Percentiles rank a stretch among this genome's conserved stretches.
Evolutionary conservation across 2,329 filamentous ascomycete species (phyloP).

Genomic region (Penicillium sp.): DNA sequence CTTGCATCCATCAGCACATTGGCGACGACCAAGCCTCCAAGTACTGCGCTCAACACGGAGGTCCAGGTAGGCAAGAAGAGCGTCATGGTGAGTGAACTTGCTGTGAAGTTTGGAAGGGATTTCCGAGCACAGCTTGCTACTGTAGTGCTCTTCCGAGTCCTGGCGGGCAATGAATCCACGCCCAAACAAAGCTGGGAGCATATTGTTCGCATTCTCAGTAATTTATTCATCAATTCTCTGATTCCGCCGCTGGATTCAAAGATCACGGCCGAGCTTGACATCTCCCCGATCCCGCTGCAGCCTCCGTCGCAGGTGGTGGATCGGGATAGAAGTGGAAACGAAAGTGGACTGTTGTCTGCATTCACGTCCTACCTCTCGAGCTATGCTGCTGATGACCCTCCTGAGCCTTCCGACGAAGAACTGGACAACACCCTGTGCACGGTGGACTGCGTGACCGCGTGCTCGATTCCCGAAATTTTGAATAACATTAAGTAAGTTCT

Average conservation of each 20-base stretch:
- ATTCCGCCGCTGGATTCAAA: conserved; percentile 74
- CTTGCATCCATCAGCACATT: conserved; percentile 88
- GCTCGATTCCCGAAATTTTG: conserved; percentile 78
- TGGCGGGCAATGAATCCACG: conserved; percentile 77
- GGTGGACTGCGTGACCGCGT: conserved; percentile 89
- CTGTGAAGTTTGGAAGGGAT: conserved; percentile 91
- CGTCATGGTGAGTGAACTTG: conserved; percentile 98
- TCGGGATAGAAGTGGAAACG: conserved; percentile 71
- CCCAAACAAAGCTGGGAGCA: conserved; percentile 61
- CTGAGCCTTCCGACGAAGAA: conserved; percentile 95
- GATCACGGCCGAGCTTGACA: conserved; percentile 64
- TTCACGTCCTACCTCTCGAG: conserved; percentile 98
- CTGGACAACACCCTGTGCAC: conserved; percentile 93
- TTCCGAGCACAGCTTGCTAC: conserved; percentile 92
- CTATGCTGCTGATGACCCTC: conserved; percentile 95
- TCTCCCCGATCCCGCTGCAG: conserved; percentile 83
- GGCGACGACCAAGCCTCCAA: conserved; percentile 71
- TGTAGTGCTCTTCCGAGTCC: conserved; percentile 89
- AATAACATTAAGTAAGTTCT: conserved; percentile 71
- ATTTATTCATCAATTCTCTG: conserved; percentile 92
- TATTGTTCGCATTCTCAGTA: conserved; percentile 88
- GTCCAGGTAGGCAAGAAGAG: conserved; percentile 87
- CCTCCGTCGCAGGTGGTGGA: conserved; percentile 91
- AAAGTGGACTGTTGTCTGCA: conserved; percentile 86
- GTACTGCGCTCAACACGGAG: conserved; percentile 88